phyloP scores from a whole-genome alignment of 306 rosid species.

The Acacia crassicarpa region DNA sequence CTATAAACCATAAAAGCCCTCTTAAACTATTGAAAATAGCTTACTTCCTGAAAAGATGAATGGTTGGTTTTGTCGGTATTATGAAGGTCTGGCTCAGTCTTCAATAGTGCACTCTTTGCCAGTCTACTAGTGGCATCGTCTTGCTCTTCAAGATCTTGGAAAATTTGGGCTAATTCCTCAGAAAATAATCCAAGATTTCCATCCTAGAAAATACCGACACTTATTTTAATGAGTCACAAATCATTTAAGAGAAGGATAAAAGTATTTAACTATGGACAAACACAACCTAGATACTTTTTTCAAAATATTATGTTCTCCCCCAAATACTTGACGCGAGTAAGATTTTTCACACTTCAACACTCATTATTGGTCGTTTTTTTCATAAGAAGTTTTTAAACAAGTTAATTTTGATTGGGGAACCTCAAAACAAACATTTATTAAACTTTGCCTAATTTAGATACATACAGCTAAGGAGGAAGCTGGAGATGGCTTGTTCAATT shows the following conservation, averaged over 20 bases:
- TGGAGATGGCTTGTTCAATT: slow-evolving; percentile 78
- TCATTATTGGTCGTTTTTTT: neutral
- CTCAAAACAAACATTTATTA: neutral
- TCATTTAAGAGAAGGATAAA: slow-evolving; percentile 5
- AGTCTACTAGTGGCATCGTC: slow-evolving; percentile 92
- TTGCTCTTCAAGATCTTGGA: slow-evolving; percentile 78
- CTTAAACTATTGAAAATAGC: slow-evolving; percentile 23
- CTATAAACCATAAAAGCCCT: neutral
- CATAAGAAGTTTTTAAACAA: neutral
- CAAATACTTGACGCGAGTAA: neutral
- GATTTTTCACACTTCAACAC: neutral
- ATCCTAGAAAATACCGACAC: slow-evolving; percentile 53
- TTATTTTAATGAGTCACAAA: slow-evolving; percentile 26
- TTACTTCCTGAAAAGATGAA: slow-evolving; percentile 58
- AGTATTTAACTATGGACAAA: neutral
- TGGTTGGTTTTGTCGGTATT: slow-evolving; percentile 43
- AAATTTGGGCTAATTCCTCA: slow-evolving; percentile 63
- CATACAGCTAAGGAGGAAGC: slow-evolving; percentile 67
- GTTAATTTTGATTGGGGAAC: neutral
- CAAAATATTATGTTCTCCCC: neutral
- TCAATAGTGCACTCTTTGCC: slow-evolving; percentile 52
- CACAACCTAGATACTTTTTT: neutral
- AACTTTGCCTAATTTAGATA: neutral
- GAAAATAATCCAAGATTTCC: slow-evolving; percentile 81
- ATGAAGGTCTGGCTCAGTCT: slow-evolving; percentile 57